Base-by-base conservation (phyloP, 306 rosid species). In the Dryas octopetala region DNA sequence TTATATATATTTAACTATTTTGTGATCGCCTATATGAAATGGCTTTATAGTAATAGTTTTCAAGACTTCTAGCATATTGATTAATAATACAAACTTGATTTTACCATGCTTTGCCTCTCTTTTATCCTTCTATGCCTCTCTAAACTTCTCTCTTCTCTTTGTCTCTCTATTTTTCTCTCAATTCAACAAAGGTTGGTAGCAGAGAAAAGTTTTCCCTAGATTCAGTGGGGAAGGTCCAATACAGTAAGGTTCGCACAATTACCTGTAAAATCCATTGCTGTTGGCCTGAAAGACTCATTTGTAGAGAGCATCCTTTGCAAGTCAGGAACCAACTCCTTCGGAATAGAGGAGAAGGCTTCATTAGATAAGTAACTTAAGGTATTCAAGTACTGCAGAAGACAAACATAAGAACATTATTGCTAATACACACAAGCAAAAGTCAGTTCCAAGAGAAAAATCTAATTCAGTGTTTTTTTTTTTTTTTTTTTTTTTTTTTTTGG, bases 251-350 rank as follows among this genome's bases (percentile, higher is more conserved):
- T 70, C 40, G 62, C 53, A 11, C 49, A 71, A 74, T 71, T 86
- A 96, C 99, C 98, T 46, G 99, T 92, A 80, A 96, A 96, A 82
- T 87, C 98, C 77, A 89, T 81, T 45, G 96, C 92, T 49, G 91
- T 80, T 78, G 98, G 98, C 84, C 98, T 84, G 71, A 86, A 83
- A 83, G 97, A 87, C 76, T 90, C 99, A 81, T 92, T 92, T 72
- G 84, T 74, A 80, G 99, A 96, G 16, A 96, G 89, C 98, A 96
- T 90, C 88, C 93, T 86, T 80, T 90, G 92, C 89, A 96, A 84
- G 81, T 96, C 98, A 80, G 90, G 87, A 84, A 92, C 93, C 57
- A 96, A 84, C 77, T 96, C 98, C 23, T 85, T 64, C 28, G 99
- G 98, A 80, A 96, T 85, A 32, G 92, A 76, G 64, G 98, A 89